Conservation (phyloP, 768 basidiomycete genomes). For the Suillus tomentosus region DNA sequence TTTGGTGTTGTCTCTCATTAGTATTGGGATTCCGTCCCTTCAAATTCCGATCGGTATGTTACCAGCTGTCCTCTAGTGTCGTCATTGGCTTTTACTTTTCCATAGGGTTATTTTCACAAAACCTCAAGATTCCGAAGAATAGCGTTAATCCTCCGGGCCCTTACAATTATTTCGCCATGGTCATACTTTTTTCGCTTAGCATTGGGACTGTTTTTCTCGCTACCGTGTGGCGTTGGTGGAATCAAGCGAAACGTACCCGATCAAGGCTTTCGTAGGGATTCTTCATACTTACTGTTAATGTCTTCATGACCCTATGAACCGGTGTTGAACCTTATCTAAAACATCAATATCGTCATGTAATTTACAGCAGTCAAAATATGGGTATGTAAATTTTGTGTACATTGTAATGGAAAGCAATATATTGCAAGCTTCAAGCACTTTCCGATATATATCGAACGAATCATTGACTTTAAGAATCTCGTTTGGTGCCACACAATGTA, state of each 20-base stretch:
- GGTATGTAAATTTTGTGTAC: neutral
- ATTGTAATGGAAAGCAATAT: neutral
- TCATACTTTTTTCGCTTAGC: constrained; percentile 47
- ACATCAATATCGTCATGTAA: neutral
- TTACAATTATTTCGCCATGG: constrained; percentile 56
- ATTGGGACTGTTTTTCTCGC: constrained; percentile 47
- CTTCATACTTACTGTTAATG: neutral
- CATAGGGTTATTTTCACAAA: constrained; percentile 68
- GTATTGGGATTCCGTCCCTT: constrained; percentile 65
- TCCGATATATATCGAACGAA: neutral
- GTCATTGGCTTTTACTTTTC: neutral
- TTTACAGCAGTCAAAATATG: neutral
- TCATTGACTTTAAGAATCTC: constrained; percentile 24
- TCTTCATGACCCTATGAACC: neutral
- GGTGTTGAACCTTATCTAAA: constrained; percentile 2
- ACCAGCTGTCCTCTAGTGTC: neutral
- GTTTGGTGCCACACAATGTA: constrained; percentile 46
- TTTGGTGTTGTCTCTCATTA: constrained; percentile 65
- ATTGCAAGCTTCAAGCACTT: neutral
- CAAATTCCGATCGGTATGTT: constrained; percentile 59
- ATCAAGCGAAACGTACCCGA: constrained; percentile 47
- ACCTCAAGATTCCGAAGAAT: constrained; percentile 66
- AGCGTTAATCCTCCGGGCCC: constrained; percentile 31
- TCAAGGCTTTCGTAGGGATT: constrained; percentile 8
- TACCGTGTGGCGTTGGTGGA: constrained; percentile 68